Evolutionary conservation across 1,284 basidiomycete genomes (phyloP).

Genomic region (Tylopilus orsonianus): DNA sequence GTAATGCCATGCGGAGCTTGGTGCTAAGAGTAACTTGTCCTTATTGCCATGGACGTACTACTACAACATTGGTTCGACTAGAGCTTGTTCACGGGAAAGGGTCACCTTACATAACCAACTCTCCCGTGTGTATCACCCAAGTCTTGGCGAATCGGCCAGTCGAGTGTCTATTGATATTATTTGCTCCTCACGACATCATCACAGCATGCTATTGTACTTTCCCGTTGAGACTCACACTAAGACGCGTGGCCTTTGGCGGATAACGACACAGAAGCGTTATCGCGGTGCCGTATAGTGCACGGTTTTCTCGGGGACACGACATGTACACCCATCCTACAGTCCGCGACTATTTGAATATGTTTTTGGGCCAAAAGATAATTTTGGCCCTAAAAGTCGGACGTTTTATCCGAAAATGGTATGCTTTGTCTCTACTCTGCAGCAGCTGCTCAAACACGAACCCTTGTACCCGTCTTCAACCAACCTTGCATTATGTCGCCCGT

Average conservation of each 20-base stretch:
- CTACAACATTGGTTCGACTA: too few species aligned
- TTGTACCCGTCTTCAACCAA: not conserved
- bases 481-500: not conserved
- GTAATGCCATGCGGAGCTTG: too few species aligned
- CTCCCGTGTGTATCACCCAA: constrained; percentile 2
- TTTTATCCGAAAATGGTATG: constrained; percentile 24
- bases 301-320: constrained; percentile 1
- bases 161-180: not conserved
- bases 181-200: constrained; percentile 4
- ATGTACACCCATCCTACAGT: too few species aligned
- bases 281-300: not conserved
- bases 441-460: not conserved
- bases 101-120: constrained; percentile 19
- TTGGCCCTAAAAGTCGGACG: constrained; percentile 13
- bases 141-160: not conserved
- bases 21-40: too few species aligned
- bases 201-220: constrained; percentile 1
- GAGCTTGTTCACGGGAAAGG: not conserved
- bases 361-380: constrained; percentile 1
- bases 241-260: not conserved
- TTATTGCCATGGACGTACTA: too few species aligned
- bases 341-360: not conserved
- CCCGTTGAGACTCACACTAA: not conserved
- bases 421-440: constrained; percentile 23
- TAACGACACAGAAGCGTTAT: not conserved